These are phyloP conservation scores for Chrysanthemum makinoi DNA, from an alignment of 129 eudicot species.

Conservation along the genomic window DNA sequence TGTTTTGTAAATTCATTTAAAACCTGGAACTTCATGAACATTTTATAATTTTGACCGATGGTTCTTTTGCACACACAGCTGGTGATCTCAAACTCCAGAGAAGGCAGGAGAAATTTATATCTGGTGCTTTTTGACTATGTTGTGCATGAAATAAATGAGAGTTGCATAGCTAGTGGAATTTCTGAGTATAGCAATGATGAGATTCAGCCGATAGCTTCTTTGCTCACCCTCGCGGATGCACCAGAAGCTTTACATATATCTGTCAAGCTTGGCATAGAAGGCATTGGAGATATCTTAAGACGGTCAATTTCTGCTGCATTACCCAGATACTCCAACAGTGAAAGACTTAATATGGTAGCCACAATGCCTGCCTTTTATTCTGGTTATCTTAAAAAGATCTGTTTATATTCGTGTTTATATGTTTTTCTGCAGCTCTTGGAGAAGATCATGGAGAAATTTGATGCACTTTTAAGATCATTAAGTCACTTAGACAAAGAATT, in stretches of 20 bases:
- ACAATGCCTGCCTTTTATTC: slow-evolving; percentile 1
- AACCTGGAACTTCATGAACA: neutral
- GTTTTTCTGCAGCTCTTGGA: slow-evolving; percentile 66
- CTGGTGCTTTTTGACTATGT: slow-evolving; percentile 90
- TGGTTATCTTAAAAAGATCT: neutral
- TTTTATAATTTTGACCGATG: neutral
- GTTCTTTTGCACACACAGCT: slow-evolving; percentile 50
- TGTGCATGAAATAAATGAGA: slow-evolving; percentile 75
- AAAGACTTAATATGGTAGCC: slow-evolving; percentile 67
- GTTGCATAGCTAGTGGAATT: slow-evolving; percentile 60
- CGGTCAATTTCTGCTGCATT: slow-evolving; percentile 77
- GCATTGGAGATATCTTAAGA: slow-evolving; percentile 77
- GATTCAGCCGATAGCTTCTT: slow-evolving; percentile 71
- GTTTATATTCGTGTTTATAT: slow-evolving; percentile 7
- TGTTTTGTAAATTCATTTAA: too few relatives aligned
- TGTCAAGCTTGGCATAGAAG: slow-evolving; percentile 87
- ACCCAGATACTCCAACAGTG: slow-evolving; percentile 81
- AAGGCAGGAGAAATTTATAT: slow-evolving; percentile 86
- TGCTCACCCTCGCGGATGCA: slow-evolving; percentile 88
- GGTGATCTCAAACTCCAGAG: slow-evolving; percentile 79
- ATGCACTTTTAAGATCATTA: slow-evolving; percentile 63
- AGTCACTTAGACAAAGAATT: slow-evolving; percentile 82
- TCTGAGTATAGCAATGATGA: slow-evolving; percentile 83
- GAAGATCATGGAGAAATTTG: slow-evolving; percentile 76
- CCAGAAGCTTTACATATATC: slow-evolving; percentile 96